Evolutionary conservation across 257 asterid genomes (phyloP), one percentile per base, ranked within the genome.

Genomic region (Striga asiatica): DNA sequence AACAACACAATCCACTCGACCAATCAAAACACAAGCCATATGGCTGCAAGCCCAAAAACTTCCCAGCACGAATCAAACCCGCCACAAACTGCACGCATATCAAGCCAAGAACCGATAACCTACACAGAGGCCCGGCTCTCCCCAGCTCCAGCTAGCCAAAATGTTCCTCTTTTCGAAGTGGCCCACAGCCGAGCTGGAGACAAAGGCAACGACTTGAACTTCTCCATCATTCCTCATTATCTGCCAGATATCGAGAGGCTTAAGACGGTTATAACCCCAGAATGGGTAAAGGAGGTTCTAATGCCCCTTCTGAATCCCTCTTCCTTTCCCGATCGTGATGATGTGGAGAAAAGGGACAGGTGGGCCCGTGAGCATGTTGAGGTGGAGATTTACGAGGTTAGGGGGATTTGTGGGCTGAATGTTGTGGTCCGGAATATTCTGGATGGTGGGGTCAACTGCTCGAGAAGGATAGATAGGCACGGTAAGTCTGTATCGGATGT

Each of bases 381-480:
- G 64, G 93, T 92, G 60, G 97, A 92, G 80, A 82, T 92, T 23
- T 92, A 92, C 52, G 94, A 82, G 68, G 95, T 64, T 9, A 80
- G 73, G 50, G 98, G 98, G 46, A 79, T 92, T 51, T 72, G 51
- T 62, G 80, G 95, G 41, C 58, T 92, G 51, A 92, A 92, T 43
- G 73, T 92, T 17, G 88, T 88, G 18, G 94, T 92, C 19, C 82
- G 95, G 10, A 74, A 82, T 68, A 76, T 92, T 55, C 72, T 92
- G 58, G 97, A 92, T 66, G 97, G 97, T 8, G 99, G 97, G 29
- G 99, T 92, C 14, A 92, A 92, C 70, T 84, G 97, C 77, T 92
- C 99, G 10, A 76, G 95, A 54, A 79, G 95, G 57, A 88, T 92
- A 34, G 99, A 88, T 39, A 81, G 97, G 69, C 99, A 92, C 49